Conservation (phyloP, 352 stramenopile species). For the Stephanocyclus meneghinianus region DNA sequence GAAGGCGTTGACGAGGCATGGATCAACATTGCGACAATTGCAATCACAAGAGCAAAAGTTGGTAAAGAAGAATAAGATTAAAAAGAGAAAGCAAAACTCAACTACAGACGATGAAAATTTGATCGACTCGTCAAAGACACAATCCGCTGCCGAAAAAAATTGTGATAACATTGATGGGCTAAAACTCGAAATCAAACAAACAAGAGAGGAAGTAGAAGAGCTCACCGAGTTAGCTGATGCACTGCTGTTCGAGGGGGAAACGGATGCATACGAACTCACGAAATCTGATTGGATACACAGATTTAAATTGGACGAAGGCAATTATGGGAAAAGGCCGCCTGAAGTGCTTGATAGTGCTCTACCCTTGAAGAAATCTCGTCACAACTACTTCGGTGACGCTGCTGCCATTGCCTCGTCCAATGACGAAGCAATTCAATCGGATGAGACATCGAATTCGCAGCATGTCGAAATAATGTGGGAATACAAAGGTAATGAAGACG, state of each 20-base stretch:
- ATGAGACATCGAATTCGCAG: constrained; percentile 22
- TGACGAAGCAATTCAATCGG: constrained; percentile 36
- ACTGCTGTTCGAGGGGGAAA: constrained; percentile 48
- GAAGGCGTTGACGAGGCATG: constrained; percentile 64
- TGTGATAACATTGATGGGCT: constrained; percentile 21
- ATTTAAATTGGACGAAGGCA: constrained; percentile 33
- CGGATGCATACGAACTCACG: constrained; percentile 52
- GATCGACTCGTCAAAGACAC: not conserved
- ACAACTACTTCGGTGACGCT: constrained; percentile 44
- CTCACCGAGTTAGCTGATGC: constrained; percentile 57
- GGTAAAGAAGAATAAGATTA: constrained; percentile 29
- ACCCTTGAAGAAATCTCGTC: constrained; percentile 30
- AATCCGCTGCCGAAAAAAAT: not conserved
- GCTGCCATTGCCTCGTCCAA: not conserved
- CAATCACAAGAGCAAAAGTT: constrained; percentile 24
- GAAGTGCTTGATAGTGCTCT: not conserved
- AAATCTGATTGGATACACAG: constrained; percentile 52
- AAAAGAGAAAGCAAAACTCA: constrained; percentile 14
- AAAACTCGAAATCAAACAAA: constrained; percentile 33
- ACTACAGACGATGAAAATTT: not conserved
- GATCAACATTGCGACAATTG: constrained; percentile 38
- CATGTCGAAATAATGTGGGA: constrained; percentile 67
- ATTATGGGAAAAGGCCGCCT: constrained; percentile 9
- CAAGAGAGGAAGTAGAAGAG: constrained; percentile 41
- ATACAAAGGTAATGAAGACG: constrained; percentile 77